Conservation (phyloP, 2,329 filamentous ascomycete species). For the Microcyclospora pomicola region DNA sequence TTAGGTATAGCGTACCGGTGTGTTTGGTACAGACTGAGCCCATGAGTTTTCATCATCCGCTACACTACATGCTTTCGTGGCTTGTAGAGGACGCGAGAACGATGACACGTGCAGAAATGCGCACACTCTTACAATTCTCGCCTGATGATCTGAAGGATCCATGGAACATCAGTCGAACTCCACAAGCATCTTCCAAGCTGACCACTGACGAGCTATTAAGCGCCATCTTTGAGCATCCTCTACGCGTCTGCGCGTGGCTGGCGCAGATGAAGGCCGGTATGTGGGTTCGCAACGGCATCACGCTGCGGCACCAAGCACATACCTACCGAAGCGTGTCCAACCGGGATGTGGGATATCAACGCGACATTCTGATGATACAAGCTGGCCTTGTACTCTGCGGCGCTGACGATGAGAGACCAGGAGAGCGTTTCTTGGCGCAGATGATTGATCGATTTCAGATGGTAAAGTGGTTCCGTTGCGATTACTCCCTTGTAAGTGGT, state of each 20-base stretch:
- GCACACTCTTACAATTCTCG: slow-evolving; percentile 56
- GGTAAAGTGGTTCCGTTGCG: slow-evolving; percentile 70
- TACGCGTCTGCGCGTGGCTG: slow-evolving; percentile 89
- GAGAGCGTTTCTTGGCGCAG: slow-evolving; percentile 57
- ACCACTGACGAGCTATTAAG: slow-evolving; percentile 17
- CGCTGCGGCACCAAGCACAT: slow-evolving; percentile 83
- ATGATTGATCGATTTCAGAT: slow-evolving; percentile 88
- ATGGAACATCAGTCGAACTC: slow-evolving; percentile 13
- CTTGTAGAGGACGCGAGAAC: slow-evolving; percentile 76
- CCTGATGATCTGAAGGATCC: slow-evolving; percentile 49
- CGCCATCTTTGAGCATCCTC: slow-evolving; percentile 71
- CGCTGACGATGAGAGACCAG: slow-evolving; percentile 43
- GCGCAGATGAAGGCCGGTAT: slow-evolving; percentile 97
- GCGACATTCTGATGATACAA: slow-evolving; percentile 88
- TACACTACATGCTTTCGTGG: slow-evolving; percentile 96
- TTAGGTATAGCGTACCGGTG: slow-evolving; percentile 53
- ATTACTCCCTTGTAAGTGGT: slow-evolving; percentile 59
- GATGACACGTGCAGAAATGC: slow-evolving; percentile 54
- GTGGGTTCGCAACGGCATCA: slow-evolving; percentile 97
- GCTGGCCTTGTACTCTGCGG: slow-evolving; percentile 79
- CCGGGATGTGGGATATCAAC: slow-evolving; percentile 82
- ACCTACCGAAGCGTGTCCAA: slow-evolving; percentile 84
- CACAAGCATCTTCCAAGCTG: slow-evolving; percentile 10
- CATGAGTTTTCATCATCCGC: slow-evolving; percentile 93
- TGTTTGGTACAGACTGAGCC: slow-evolving; percentile 79